A percentile compares a stretch with the other conserved stretches of the same genome.
These are phyloP conservation scores for Cystoisospora suis DNA, from an alignment of 169 alveolate species.

Conservation along the genomic window DNA sequence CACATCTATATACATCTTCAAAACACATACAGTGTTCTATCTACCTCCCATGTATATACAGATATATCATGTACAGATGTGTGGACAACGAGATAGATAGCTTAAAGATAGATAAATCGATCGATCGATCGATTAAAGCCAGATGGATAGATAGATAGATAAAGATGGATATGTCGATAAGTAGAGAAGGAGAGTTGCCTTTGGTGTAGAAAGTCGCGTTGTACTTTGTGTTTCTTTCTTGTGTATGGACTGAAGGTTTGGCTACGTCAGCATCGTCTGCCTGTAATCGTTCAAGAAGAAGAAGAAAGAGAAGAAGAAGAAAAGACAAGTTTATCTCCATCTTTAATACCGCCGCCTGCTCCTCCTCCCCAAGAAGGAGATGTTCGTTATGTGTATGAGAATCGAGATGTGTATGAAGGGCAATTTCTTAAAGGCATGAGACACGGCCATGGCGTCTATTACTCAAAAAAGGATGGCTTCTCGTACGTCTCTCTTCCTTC, in stretches of 20 bases:
- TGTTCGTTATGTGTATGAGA: conserved; percentile 45
- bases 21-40: no score
- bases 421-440: conserved; percentile 47
- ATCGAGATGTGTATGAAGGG: conserved; percentile 64
- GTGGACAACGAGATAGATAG: no score
- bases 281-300: neutral
- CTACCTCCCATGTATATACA: no score
- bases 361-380: conserved; percentile 47
- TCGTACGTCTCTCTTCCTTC: conserved; percentile 22
- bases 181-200: neutral
- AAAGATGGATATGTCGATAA: neutral
- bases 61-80: no score
- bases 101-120: no score
- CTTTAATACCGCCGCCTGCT: neutral
- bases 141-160: neutral
- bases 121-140: neutral
- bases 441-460: conserved; percentile 67
- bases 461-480: conserved; percentile 55
- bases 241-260: conserved; percentile 44
- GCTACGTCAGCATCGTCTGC: conserved; percentile 62
- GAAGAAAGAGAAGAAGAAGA: conserved; percentile 29
- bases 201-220: neutral
- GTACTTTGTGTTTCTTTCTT: neutral
- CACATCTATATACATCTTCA: no score
- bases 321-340: neutral